Evolutionary conservation across 139 green algal genomes (phyloP).

Genomic region (Limnomonas spitsbergensis): DNA sequence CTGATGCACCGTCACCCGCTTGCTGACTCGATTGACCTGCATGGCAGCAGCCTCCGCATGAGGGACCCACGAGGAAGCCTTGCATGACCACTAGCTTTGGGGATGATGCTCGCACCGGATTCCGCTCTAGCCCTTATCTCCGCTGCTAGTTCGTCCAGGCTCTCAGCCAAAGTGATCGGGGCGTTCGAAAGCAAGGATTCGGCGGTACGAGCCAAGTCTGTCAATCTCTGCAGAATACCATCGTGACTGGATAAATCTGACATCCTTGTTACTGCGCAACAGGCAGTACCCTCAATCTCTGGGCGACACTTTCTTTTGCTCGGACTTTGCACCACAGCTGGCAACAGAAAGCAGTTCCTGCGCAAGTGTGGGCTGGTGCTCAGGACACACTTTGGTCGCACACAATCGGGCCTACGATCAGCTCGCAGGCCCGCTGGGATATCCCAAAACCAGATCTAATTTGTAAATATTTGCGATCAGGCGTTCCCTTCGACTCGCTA

Average conservation of each 20-base stretch:
- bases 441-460: no score
- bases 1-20: not conserved
- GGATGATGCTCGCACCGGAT: no score
- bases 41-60: not conserved
- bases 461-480: no score
- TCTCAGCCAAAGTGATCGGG: not conserved
- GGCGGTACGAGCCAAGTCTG: not conserved
- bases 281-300: not conserved
- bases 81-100: no score
- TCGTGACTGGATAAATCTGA: no score
- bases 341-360: no score
- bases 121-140: not conserved
- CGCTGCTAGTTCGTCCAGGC: not conserved
- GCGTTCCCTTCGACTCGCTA: no score
- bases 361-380: no score
- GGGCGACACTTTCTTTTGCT: not conserved
- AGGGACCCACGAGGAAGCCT: not conserved
- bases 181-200: not conserved
- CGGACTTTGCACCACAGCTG: not conserved
- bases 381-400: no score
- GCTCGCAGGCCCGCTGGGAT: no score
- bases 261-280: no score
- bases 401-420: no score
- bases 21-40: not conserved
- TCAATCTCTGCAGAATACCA: not conserved